phyloP scores from a whole-genome alignment of 352 stramenopile species.

The Pythium dissotocum region DNA sequence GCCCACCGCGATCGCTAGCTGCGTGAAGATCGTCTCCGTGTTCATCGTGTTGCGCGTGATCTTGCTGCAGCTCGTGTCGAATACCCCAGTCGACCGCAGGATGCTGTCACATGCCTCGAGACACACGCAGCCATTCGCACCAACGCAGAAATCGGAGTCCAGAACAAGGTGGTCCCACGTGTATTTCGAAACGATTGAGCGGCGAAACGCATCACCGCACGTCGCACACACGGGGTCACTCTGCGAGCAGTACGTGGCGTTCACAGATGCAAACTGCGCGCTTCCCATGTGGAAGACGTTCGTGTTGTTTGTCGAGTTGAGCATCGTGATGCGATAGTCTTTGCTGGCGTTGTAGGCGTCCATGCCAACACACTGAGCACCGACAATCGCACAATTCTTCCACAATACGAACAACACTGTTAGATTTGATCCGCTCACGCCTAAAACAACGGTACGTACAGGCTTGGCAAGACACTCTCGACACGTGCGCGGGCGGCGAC shows the following conservation, averaged over 20 bases:
- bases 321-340: neutral
- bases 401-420: neutral
- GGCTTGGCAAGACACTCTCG: slow-evolving; percentile 1
- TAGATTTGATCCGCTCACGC: neutral
- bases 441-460: neutral
- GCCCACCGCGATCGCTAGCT: neutral
- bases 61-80: neutral
- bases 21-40: neutral
- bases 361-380: neutral
- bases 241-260: slow-evolving; percentile 4
- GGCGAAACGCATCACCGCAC: neutral
- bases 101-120: slow-evolving; percentile 7
- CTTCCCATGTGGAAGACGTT: neutral
- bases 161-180: neutral
- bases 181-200: neutral
- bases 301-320: neutral
- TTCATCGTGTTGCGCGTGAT: neutral
- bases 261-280: slow-evolving; percentile 5
- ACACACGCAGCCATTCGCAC: slow-evolving; percentile 3
- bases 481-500: neutral
- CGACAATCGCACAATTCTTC: neutral
- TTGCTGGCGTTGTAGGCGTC: neutral
- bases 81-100: neutral
- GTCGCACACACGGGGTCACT: neutral
- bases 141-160: neutral